A percentile compares a stretch with the other conserved stretches of the same genome.
Evolutionary conservation across 2,329 filamentous ascomycete genomes (phyloP).

Genomic region (Canariomyces notabilis): DNA sequence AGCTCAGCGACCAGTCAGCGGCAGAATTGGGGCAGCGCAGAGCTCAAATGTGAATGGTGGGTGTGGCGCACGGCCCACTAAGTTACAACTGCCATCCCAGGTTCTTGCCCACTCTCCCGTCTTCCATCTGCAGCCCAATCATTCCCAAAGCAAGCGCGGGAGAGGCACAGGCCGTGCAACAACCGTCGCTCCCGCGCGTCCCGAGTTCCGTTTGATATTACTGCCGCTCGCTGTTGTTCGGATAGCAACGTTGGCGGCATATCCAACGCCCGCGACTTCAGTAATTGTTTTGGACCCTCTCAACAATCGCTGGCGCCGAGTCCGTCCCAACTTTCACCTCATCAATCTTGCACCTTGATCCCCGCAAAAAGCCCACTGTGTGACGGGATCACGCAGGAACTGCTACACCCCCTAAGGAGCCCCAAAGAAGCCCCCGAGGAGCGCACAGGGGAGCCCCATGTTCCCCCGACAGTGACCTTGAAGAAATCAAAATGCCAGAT

Average conservation of each 20-base stretch:
- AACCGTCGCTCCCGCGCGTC: not conserved
- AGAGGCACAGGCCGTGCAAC: not conserved
- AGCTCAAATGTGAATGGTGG: not conserved
- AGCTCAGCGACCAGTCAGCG: slow-evolving; percentile 6
- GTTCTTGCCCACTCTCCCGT: not conserved
- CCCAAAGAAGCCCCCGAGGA: too few relatives aligned
- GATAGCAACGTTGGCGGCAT: not conserved
- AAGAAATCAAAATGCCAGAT: too few relatives aligned
- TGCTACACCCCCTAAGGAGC: too few relatives aligned
- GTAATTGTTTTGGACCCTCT: too few relatives aligned
- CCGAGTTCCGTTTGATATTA: too few relatives aligned
- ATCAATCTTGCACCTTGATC: too few relatives aligned
- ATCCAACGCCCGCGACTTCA: not conserved
- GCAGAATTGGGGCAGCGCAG: slow-evolving; percentile 2
- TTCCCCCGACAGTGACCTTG: too few relatives aligned
- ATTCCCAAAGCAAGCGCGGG: not conserved
- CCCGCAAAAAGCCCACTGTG: too few relatives aligned
- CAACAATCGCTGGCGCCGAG: not conserved
- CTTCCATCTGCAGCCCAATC: not conserved
- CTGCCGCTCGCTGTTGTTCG: too few relatives aligned
- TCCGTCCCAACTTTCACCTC: not conserved
- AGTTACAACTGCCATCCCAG: slow-evolving; percentile 5
- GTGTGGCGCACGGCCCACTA: slow-evolving; percentile 15
- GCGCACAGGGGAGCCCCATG: too few relatives aligned
- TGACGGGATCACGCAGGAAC: too few relatives aligned